Evolutionary conservation across 192 early-diverging fungal genomes (phyloP), one percentile per base, ranked within the genome.

Genomic region (Coemansia sp.): DNA sequence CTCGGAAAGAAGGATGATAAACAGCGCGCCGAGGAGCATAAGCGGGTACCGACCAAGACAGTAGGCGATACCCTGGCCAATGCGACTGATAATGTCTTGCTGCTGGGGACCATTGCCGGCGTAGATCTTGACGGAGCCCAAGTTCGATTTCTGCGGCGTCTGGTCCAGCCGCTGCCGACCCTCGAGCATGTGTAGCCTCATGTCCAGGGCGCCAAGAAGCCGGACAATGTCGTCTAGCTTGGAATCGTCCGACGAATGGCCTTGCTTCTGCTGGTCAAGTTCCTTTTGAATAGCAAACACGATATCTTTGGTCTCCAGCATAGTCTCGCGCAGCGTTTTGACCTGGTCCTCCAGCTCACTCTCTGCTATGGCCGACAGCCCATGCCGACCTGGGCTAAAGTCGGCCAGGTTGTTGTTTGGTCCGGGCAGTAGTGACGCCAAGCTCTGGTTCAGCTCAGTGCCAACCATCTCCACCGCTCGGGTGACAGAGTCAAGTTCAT

Each of bases 101-200:
- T 59, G 68, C 46, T 35, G 59, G 17, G 53, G 57, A 36, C 29
- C 56, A 27, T 16, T 61, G 50, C 40, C 51, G 9, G 59, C 59
- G 17, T 63, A 59, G 10, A 82, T 64, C 41, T 82, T 82, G 46
- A 69, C 71, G 6, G 79, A 82, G 24, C 79, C 75, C 2, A 68
- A 51, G 48, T 73, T 82, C 4, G 64, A 29, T 16, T 66, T 68
- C 64, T 64, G 57, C 0, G 69, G 64, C 14, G 67, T 29, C 56
- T 72, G 63, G 14, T 70, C 77, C 36, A 70, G 34, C 17, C 67
- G 63, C 59, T 71, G 75, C 11, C 72, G 67, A 45, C 65, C 71
- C 44, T 82, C 79, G 6, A 82, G 65, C 74, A 82, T 77, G 27
- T 82, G 74, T 11, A 82, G 36, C 17, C 79, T 74, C 75, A 82